These are phyloP conservation scores for Aspergillus novofumigatus DNA, from an alignment of 2,329 filamentous ascomycete species.

Conservation along the genomic window DNA sequence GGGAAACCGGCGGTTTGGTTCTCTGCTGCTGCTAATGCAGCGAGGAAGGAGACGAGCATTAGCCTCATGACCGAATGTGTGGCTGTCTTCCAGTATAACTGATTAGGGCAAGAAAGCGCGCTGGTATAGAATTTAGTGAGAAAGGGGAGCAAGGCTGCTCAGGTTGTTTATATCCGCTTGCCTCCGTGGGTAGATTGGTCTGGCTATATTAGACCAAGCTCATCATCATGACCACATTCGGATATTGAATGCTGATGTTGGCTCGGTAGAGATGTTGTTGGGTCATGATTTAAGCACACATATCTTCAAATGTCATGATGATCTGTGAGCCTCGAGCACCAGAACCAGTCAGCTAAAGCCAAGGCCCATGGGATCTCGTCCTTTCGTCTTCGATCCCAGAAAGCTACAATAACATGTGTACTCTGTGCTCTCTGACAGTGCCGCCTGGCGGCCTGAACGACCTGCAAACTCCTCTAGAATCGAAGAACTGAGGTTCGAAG, in stretches of 20 bases:
- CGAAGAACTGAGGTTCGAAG: not conserved
- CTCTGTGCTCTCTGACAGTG: not conserved
- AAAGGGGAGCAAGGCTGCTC: not conserved
- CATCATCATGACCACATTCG: not conserved
- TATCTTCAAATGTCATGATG: not conserved
- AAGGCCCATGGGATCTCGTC: not conserved
- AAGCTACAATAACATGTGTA: not conserved
- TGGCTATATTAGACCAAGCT: not conserved
- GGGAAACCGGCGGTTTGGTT: slow-evolving; percentile 5
- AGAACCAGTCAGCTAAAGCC: not conserved
- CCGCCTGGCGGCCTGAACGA: not conserved
- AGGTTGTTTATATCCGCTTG: not conserved
- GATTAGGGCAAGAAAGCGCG: not conserved
- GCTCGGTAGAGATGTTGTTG: not conserved
- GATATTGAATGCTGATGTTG: not conserved
- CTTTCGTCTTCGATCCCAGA: not conserved
- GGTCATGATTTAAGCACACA: not conserved
- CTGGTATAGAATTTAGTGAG: not conserved
- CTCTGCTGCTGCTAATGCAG: not conserved
- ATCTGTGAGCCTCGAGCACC: not conserved
- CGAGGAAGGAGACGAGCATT: not conserved
- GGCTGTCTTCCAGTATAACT: not conserved
- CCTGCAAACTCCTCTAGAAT: not conserved
- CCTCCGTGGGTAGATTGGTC: not conserved
- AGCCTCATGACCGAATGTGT: not conserved